These are phyloP conservation scores for Trichoderma pleuroti DNA, from an alignment of 2,329 filamentous ascomycete genomes.

Conservation along the genomic window DNA sequence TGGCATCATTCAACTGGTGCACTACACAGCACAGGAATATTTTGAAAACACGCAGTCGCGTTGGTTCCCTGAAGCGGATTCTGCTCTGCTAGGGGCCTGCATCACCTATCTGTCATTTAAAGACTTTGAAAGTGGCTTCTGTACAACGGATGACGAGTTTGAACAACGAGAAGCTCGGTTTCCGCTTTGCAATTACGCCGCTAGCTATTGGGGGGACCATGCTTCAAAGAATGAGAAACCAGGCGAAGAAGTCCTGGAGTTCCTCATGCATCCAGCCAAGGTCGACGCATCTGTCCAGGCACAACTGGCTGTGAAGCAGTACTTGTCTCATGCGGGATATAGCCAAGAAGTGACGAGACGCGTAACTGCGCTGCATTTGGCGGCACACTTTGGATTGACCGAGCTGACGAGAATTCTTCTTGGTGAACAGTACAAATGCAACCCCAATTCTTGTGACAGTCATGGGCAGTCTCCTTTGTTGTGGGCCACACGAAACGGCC, in stretches of 20 bases:
- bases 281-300: neutral
- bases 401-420: neutral
- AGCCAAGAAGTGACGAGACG: neutral
- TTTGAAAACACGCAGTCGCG: slow-evolving; percentile 30
- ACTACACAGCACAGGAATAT: slow-evolving; percentile 46
- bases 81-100: slow-evolving; percentile 31
- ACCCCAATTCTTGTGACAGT: neutral
- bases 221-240: neutral
- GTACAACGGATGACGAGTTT: neutral
- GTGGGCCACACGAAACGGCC: neutral
- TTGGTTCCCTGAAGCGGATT: slow-evolving; percentile 34
- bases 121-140: slow-evolving; percentile 23
- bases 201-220: neutral
- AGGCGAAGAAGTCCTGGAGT: neutral
- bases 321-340: neutral
- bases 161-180: neutral
- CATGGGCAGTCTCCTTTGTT: neutral
- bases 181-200: neutral
- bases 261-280: neutral
- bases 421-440: neutral
- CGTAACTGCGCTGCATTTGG: neutral
- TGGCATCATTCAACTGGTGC: slow-evolving; percentile 39
- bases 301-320: neutral
- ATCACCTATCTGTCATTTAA: slow-evolving; percentile 37
- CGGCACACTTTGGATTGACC: neutral